Evolutionary conservation across 176 grass and related monocot species (phyloP).

Genomic region (Tuctoria greenei): DNA sequence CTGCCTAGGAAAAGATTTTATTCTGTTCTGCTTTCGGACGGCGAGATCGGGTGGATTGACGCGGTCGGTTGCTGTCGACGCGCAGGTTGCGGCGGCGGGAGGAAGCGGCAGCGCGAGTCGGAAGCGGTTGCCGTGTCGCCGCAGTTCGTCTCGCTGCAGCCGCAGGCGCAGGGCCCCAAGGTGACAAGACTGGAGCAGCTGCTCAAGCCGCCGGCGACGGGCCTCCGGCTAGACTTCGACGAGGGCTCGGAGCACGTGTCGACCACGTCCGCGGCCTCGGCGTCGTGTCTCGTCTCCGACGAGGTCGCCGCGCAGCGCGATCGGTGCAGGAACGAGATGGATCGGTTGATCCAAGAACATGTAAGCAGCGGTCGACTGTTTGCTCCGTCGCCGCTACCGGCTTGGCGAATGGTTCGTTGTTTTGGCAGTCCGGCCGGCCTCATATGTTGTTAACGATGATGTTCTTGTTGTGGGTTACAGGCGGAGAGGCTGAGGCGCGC

Average conservation of each 20-base stretch:
- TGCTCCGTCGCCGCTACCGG: neutral
- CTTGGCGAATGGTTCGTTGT: neutral
- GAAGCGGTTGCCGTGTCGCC: conserved; percentile 15
- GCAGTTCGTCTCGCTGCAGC: conserved; percentile 41
- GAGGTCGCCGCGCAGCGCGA: conserved; percentile 55
- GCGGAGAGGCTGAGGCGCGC: conserved; percentile 51
- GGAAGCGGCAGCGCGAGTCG: conserved; percentile 47
- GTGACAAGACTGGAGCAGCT: conserved; percentile 45
- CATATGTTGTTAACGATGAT: neutral
- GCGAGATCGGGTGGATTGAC: neutral
- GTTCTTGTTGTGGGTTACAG: conserved; percentile 30
- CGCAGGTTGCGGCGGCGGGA: conserved; percentile 31
- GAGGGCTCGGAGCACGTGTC: conserved; percentile 40
- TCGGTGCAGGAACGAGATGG: conserved; percentile 56
- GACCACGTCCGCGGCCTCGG: conserved; percentile 27
- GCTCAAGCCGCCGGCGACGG: conserved; percentile 42
- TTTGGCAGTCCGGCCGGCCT: neutral
- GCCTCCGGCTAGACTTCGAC: conserved; percentile 54
- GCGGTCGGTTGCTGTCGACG: neutral
- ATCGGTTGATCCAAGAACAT: conserved; percentile 64
- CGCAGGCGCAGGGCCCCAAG: conserved; percentile 2
- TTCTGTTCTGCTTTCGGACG: neutral
- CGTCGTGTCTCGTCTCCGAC: conserved; percentile 44
- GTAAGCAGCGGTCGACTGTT: conserved; percentile 33
- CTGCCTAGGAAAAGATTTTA: neutral